A percentile compares a stretch with the other conserved stretches of the same genome.
Conservation (phyloP, 257 asterid species). For the Lithospermum erythrorhizon region DNA sequence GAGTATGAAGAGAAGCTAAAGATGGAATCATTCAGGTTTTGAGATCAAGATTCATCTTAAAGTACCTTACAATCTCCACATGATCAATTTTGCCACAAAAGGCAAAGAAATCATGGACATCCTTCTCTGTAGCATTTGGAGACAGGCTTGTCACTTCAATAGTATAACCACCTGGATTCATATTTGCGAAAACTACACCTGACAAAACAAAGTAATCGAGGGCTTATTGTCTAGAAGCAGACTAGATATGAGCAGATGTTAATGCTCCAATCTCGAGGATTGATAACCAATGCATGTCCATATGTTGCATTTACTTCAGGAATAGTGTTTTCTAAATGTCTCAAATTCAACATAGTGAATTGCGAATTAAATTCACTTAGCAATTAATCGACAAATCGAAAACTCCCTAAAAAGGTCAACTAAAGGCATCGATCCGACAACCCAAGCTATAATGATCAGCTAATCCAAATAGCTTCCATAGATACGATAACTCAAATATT, state of each 20-base stretch:
- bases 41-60: not conserved
- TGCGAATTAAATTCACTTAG: not conserved
- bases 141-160: slow-evolving; percentile 80
- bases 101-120: slow-evolving; percentile 66
- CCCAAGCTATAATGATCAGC: not conserved
- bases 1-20: not conserved
- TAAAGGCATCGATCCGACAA: not conserved
- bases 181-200: slow-evolving; percentile 17
- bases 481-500: not conserved
- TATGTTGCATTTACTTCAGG: not conserved
- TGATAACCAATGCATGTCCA: too few species aligned
- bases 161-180: slow-evolving; percentile 66
- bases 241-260: too few species aligned
- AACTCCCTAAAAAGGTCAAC: not conserved
- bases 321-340: too few species aligned
- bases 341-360: not conserved
- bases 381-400: not conserved
- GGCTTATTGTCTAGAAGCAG: not conserved
- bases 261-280: too few species aligned
- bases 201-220: slow-evolving; percentile 3
- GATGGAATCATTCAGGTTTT: too few species aligned
- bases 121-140: slow-evolving; percentile 68
- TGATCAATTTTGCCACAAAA: slow-evolving; percentile 88
- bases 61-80: slow-evolving; percentile 78
- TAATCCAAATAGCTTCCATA: not conserved